Evolutionary conservation across 2,329 filamentous ascomycete species (phyloP).

Genomic region (Chaetomium sp.): DNA sequence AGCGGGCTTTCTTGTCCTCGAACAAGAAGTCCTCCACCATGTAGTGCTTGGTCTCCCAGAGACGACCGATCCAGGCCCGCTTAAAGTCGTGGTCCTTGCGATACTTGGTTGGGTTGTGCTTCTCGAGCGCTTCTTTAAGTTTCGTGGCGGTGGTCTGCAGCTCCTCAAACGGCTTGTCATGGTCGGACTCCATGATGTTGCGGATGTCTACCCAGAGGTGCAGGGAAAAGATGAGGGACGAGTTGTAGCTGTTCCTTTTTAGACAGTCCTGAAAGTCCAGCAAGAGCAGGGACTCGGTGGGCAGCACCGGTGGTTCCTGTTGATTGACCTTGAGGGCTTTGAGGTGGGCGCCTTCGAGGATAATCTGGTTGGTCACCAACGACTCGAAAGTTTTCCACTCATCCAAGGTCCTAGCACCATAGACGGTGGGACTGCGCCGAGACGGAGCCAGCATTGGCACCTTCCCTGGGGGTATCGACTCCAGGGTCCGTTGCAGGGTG

Average conservation of each 20-base stretch:
- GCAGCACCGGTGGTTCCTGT: constrained; percentile 28
- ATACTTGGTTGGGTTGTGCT: constrained; percentile 22
- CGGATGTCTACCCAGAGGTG: constrained; percentile 41
- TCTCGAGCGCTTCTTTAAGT: constrained; percentile 26
- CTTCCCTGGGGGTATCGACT: constrained; percentile 34
- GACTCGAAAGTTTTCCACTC: constrained; percentile 31
- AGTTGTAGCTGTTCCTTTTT: constrained; percentile 28
- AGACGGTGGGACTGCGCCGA: constrained; percentile 23
- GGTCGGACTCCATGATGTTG: constrained; percentile 36
- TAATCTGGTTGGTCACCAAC: constrained; percentile 32
- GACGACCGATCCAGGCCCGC: constrained; percentile 13
- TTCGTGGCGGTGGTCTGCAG: constrained; percentile 31
- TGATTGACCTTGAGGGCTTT: constrained; percentile 37
- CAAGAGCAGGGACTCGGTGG: constrained; percentile 38
- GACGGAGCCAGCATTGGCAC: constrained; percentile 31
- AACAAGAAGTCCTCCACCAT: constrained; percentile 33
- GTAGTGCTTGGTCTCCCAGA: constrained; percentile 27
- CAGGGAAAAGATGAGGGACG: constrained; percentile 37
- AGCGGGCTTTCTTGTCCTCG: constrained; percentile 30
- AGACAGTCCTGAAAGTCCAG: constrained; percentile 34
- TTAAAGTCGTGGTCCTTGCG: constrained; percentile 21
- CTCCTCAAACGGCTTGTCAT: constrained; percentile 28
- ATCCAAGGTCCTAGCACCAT: constrained; percentile 30
- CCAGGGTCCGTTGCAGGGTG: constrained; percentile 28
- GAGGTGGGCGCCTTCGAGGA: constrained; percentile 35